Base-by-base conservation (phyloP, 2,329 filamentous ascomycete genomes). In the Fusarium vanettenii region DNA sequence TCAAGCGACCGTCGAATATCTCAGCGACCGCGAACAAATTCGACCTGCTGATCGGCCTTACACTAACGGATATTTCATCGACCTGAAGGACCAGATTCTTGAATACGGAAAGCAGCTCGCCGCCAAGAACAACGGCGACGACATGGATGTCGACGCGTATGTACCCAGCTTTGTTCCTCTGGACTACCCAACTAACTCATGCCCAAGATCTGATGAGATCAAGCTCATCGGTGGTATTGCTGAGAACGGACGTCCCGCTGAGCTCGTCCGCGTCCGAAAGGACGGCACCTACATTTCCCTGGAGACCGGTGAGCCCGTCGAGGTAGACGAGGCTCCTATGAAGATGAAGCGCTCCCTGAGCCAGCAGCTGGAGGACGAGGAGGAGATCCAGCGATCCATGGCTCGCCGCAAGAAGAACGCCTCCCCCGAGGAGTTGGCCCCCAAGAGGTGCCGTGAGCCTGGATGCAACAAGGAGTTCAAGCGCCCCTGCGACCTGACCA, bases 41-140 rank as follows among this genome's bases (percentile, higher is more conserved):
- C 91, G 94, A 82, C 93, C 94, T 70, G 88, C 91, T 84, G 96
- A 98, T 84, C 92, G 93, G 79, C 95, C 95, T 76, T 98, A 98
- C 88, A 97, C 93, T 89, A 95, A 94, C 89, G 94, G 94, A 82
- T 98, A 98, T 86, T 98, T 98, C 83, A 93, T 98, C 86, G 96
- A 98, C 86, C 92, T 98, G 71, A 92, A 97, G 83, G 94, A 97
- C 83, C 95, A 98, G 90, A 95, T 98, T 79, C 91, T 92, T 82
- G 91, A 94, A 82, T 97, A 98, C 90, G 95, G 95, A 71, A 90
- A 92, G 79, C 94, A 97, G 82, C 91, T 98, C 79, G 92, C 92
- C 76, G 90, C 92, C 75, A 92, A 94, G 80, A 89, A 93, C 80
- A 87, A 87, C 71, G 87, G 88, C 39, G 86, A 88, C 73, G 86